These are phyloP conservation scores for Suillus bovinus DNA, from an alignment of 768 basidiomycete genomes.

Conservation along the genomic window DNA sequence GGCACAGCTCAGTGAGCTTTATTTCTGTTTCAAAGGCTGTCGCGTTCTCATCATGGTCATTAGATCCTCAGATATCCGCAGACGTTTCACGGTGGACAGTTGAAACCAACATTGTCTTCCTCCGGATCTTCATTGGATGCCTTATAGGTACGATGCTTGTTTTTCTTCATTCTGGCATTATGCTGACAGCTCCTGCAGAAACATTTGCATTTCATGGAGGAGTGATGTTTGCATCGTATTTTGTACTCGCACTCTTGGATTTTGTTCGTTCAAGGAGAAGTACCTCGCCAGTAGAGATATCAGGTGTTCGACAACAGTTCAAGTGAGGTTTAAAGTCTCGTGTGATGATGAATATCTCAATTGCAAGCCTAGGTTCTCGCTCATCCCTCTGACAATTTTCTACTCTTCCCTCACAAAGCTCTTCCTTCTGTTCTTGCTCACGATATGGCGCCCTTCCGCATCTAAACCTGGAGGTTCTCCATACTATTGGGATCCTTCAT, in stretches of 20 bases:
- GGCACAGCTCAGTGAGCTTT: conserved; percentile 62
- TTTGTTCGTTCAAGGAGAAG: conserved; percentile 31
- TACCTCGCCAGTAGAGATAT: conserved; percentile 25
- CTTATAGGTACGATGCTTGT: conserved; percentile 47
- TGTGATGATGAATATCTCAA: conserved; percentile 2
- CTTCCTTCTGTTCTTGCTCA: conserved; percentile 78
- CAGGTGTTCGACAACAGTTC: conserved; percentile 65
- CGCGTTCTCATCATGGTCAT: conserved; percentile 3
- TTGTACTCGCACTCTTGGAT: conserved; percentile 47
- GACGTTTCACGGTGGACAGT: conserved; percentile 51
- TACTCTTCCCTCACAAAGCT: conserved; percentile 86
- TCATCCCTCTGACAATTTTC: conserved; percentile 76
- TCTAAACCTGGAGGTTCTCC: conserved; percentile 19
- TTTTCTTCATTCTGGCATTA: not conserved
- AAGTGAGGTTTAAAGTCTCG: conserved; percentile 37
- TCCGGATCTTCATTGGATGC: conserved; percentile 66
- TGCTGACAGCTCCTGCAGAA: conserved; percentile 44
- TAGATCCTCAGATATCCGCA: conserved; percentile 42
- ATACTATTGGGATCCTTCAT: conserved; percentile 25
- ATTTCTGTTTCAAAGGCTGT: not conserved
- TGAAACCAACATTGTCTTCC: conserved; percentile 49
- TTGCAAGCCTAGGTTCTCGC: conserved; percentile 46
- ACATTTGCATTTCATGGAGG: conserved; percentile 74
- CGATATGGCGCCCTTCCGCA: conserved; percentile 69
- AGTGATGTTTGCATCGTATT: conserved; percentile 56